Conservation (phyloP, 2,329 filamentous ascomycete genomes). For the Blastomyces silverae region DNA sequence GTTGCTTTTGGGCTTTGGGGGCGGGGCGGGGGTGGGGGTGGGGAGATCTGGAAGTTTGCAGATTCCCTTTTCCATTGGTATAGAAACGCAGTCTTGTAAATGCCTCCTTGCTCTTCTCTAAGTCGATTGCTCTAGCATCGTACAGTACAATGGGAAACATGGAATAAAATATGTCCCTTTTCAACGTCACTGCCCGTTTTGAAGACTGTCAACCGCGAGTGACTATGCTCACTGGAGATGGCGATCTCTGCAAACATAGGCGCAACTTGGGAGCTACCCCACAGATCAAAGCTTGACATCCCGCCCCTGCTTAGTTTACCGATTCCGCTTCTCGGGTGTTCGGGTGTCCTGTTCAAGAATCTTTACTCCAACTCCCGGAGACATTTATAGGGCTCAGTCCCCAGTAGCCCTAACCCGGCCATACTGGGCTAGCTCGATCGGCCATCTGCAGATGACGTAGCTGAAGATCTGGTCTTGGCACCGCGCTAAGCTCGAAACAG, state of each 20-base stretch:
- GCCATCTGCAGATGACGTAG: not conserved
- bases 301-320: not conserved
- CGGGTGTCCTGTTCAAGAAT: not conserved
- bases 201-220: not conserved
- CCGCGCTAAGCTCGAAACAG: not conserved
- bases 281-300: not conserved
- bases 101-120: not conserved
- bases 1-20: too few relatives aligned
- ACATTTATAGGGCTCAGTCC: not conserved
- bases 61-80: not conserved
- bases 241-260: not conserved
- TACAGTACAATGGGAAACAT: not conserved
- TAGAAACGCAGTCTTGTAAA: not conserved
- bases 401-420: constrained; percentile 1
- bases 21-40: too few relatives aligned
- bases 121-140: not conserved
- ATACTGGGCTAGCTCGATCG: not conserved
- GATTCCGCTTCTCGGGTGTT: not conserved
- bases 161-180: not conserved
- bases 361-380: not conserved
- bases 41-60: not conserved
- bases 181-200: not conserved
- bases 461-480: not conserved
- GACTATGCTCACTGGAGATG: not conserved
- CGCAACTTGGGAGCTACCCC: not conserved